Evolutionary conservation across 2,329 filamentous ascomycete species (phyloP).

Genomic region (Hysterium pulicare): DNA sequence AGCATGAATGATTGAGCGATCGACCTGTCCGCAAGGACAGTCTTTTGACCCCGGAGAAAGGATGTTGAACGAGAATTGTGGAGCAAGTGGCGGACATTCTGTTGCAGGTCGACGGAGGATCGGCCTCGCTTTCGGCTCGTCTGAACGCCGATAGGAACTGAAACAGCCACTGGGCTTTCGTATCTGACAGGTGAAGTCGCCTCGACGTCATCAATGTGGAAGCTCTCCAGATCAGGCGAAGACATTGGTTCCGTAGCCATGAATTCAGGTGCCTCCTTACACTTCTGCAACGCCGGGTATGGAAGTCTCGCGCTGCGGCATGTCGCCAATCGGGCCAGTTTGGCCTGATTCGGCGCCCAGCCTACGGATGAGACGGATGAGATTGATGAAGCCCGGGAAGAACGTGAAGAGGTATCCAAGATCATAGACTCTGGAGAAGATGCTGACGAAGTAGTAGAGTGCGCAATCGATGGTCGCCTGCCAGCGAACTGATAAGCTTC

Average conservation of each 20-base stretch:
- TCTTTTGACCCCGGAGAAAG: slow-evolving; percentile 34
- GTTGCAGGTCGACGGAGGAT: slow-evolving; percentile 61
- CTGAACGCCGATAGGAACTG: slow-evolving; percentile 15
- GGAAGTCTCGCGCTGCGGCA: slow-evolving; percentile 49
- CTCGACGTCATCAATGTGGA: slow-evolving; percentile 51
- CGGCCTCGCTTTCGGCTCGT: slow-evolving; percentile 57
- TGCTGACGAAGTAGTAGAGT: slow-evolving; percentile 50
- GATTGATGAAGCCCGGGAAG: slow-evolving; percentile 54
- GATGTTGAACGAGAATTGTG: slow-evolving; percentile 36
- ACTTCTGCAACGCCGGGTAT: slow-evolving; percentile 36
- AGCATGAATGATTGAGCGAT: slow-evolving; percentile 32
- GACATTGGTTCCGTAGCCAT: slow-evolving; percentile 34
- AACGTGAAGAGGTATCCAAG: slow-evolving; percentile 56
- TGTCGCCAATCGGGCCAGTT: slow-evolving; percentile 51
- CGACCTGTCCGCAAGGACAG: slow-evolving; percentile 35
- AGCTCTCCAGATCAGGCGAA: slow-evolving; percentile 38
- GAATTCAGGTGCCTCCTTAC: slow-evolving; percentile 34
- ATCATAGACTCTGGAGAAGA: slow-evolving; percentile 63
- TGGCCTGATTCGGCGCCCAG: slow-evolving; percentile 51
- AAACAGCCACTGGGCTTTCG: slow-evolving; percentile 23
- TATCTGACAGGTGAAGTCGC: slow-evolving; percentile 21
- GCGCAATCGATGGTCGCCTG: slow-evolving; percentile 47
- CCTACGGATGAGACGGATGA: slow-evolving; percentile 50
- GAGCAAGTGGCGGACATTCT: slow-evolving; percentile 65
- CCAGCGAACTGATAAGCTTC: slow-evolving; percentile 47